phyloP scores from a whole-genome alignment of 305 asterid genomes.

The Coffea humblotiana region DNA sequence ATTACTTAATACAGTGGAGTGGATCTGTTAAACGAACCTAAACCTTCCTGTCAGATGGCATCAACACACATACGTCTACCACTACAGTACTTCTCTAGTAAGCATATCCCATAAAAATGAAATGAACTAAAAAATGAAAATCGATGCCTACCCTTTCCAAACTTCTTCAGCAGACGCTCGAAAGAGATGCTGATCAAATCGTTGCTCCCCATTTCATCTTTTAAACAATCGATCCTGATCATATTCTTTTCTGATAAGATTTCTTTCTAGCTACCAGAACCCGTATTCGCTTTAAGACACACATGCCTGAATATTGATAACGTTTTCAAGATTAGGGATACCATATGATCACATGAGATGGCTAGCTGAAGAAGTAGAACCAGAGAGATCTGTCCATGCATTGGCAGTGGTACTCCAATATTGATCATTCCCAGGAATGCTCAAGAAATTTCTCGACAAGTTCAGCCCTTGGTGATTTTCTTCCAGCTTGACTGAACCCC shows the following conservation, averaged over 20 bases:
- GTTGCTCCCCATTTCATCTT: neutral
- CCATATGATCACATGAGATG: slow-evolving; percentile 15
- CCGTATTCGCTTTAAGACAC: neutral
- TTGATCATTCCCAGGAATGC: slow-evolving; percentile 22
- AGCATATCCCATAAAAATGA: slow-evolving; percentile 6
- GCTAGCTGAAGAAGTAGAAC: slow-evolving; percentile 18
- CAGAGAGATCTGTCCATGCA: slow-evolving; percentile 28
- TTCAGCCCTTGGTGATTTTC: slow-evolving; percentile 12
- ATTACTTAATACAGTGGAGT: slow-evolving; percentile 5
- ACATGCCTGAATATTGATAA: neutral
- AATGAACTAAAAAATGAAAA: slow-evolving; percentile 11
- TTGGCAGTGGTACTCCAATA: slow-evolving; percentile 21
- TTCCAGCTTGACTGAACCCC: slow-evolving; percentile 19
- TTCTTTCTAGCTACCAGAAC: neutral
- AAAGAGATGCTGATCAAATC: neutral
- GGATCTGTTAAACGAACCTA: neutral
- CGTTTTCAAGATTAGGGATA: neutral
- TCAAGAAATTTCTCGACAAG: slow-evolving; percentile 12
- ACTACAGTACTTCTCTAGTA: neutral
- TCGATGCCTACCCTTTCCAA: neutral
- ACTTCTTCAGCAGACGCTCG: neutral
- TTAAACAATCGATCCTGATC: neutral
- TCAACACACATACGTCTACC: neutral
- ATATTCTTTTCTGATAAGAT: neutral
- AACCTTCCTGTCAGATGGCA: slow-evolving; percentile 1